A percentile compares a stretch with the other conserved stretches of the same genome.
phyloP scores from a whole-genome alignment of 352 stramenopile species.

The Globisporangium orthogonon region DNA sequence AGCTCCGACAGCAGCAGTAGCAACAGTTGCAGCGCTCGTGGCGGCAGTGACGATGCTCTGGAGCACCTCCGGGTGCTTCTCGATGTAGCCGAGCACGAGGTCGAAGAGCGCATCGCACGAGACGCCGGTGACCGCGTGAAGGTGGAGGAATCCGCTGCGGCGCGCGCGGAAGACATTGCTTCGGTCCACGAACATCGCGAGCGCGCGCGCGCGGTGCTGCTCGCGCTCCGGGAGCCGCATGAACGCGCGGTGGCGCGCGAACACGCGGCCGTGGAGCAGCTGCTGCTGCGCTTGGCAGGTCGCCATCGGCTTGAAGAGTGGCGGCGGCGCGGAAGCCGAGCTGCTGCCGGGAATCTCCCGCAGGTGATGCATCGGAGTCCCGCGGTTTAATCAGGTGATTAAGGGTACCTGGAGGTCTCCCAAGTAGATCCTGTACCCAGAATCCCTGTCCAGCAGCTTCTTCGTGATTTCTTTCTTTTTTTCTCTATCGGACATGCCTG shows the following conservation, averaged over 20 bases:
- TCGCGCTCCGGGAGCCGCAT: conserved; percentile 1
- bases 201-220: conserved; percentile 3
- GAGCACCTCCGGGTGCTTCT: conserved; percentile 5
- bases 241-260: conserved; percentile 3
- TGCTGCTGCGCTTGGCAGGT: too few species aligned
- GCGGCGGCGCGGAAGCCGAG: too few species aligned
- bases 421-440: too few species aligned
- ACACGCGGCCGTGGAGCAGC: conserved; percentile 4
- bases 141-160: neutral
- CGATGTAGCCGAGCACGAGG: conserved; percentile 3
- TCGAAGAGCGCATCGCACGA: conserved; percentile 5
- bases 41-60: neutral
- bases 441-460: too few species aligned
- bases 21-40: too few species aligned
- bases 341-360: too few species aligned
- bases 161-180: neutral
- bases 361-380: too few species aligned
- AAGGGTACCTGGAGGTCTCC: too few species aligned
- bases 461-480: too few species aligned
- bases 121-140: neutral
- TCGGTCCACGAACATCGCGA: conserved; percentile 6
- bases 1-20: neutral
- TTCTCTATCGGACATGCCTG: too few species aligned
- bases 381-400: too few species aligned
- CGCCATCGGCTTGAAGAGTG: too few species aligned